A percentile compares a stretch with the other conserved stretches of the same genome.
These are phyloP conservation scores for Fraxinus platypoda DNA, from an alignment of 305 asterid genomes.

Conservation along the genomic window DNA sequence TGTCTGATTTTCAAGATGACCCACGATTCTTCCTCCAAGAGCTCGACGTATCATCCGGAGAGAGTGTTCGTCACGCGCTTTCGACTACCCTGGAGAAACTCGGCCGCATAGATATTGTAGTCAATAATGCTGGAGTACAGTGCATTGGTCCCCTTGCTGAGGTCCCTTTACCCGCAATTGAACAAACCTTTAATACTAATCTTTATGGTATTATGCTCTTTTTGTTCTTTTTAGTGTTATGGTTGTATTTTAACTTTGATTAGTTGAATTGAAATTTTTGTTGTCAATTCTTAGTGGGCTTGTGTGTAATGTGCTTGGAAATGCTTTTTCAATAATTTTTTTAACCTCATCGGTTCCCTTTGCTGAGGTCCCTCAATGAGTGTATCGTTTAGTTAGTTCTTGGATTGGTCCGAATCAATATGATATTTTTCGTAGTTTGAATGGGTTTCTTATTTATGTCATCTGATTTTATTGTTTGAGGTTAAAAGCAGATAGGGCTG, in stretches of 20 bases:
- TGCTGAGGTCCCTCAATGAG: too few species aligned
- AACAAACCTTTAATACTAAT: constrained; percentile 72
- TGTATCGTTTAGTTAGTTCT: neutral
- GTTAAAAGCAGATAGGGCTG: neutral
- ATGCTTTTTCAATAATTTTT: neutral
- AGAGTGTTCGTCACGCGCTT: constrained; percentile 59
- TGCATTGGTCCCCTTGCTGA: constrained; percentile 89
- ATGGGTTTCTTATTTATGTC: neutral
- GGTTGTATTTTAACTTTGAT: neutral
- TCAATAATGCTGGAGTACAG: constrained; percentile 85
- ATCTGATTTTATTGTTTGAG: neutral
- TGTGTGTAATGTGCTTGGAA: neutral
- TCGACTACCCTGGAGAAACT: constrained; percentile 56
- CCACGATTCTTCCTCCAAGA: constrained; percentile 69
- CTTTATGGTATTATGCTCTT: constrained; percentile 50
- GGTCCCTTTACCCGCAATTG: constrained; percentile 60
- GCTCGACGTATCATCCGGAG: constrained; percentile 75
- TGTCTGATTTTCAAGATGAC: constrained; percentile 62
- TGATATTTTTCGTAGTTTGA: neutral
- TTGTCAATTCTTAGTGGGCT: neutral
- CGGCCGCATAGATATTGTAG: constrained; percentile 78
- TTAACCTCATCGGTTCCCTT: too few species aligned
- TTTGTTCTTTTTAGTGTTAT: neutral
- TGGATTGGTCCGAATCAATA: neutral
- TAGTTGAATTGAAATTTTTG: neutral